phyloP scores from a whole-genome alignment of 2,329 filamentous ascomycete species.

The Aspergillus sp. region DNA sequence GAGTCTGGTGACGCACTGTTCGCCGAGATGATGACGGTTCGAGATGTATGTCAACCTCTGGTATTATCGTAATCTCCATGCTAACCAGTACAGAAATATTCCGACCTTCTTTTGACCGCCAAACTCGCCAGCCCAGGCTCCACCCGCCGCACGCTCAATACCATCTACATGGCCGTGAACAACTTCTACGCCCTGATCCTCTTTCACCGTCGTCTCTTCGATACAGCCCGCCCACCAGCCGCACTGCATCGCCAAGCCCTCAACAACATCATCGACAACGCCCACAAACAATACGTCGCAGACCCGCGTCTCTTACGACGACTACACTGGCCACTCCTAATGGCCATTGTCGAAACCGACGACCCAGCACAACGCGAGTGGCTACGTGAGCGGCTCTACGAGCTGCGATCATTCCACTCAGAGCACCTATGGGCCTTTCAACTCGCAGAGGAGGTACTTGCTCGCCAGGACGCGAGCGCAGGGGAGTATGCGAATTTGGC shows the following conservation, averaged over 20 bases:
- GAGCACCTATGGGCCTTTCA: conserved; percentile 35
- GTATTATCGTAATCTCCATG: not conserved
- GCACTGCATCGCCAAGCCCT: conserved; percentile 32
- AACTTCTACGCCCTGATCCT: conserved; percentile 39
- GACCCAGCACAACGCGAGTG: conserved; percentile 32
- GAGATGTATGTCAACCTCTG: conserved; percentile 25
- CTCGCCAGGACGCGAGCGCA: conserved; percentile 27
- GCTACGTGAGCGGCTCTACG: conserved; percentile 33
- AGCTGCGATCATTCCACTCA: conserved; percentile 31
- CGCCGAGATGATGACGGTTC: conserved; percentile 27
- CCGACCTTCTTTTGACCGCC: conserved; percentile 39
- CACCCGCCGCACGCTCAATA: conserved; percentile 36
- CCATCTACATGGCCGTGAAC: conserved; percentile 37
- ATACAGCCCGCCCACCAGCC: conserved; percentile 19
- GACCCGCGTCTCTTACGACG: conserved; percentile 35
- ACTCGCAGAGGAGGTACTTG: conserved; percentile 31
- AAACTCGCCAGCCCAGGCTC: conserved; percentile 33
- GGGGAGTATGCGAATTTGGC: conserved; percentile 30
- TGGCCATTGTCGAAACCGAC: conserved; percentile 36
- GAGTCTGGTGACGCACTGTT: conserved; percentile 25
- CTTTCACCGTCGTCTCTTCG: conserved; percentile 35
- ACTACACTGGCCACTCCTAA: conserved; percentile 37
- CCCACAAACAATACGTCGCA: conserved; percentile 32
- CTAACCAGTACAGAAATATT: conserved; percentile 32
- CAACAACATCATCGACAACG: conserved; percentile 34